A percentile compares a stretch with the other conserved stretches of the same genome.
Conservation (phyloP, 805 yeast species). For the Ogataea allantospora region DNA sequence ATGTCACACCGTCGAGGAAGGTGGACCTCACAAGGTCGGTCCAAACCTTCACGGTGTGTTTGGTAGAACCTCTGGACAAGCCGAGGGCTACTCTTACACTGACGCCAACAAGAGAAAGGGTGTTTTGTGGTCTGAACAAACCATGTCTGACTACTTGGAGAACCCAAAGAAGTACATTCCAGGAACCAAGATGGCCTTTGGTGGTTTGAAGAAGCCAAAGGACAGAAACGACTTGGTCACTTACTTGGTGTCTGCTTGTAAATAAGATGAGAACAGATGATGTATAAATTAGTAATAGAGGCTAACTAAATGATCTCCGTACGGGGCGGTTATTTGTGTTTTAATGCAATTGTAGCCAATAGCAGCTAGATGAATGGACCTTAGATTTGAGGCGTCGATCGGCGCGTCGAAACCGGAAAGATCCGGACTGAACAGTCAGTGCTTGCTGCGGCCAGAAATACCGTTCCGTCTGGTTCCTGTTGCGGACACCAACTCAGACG, state of each 20-base stretch:
- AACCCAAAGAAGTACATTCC: slow-evolving; percentile 99
- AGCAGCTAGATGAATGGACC: slow-evolving; percentile 1
- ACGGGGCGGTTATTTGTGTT: background rate
- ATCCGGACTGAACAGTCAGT: slow-evolving; percentile 61
- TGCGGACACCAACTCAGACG: slow-evolving; percentile 51
- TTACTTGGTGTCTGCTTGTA: slow-evolving; percentile 62
- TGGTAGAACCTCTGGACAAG: slow-evolving; percentile 89
- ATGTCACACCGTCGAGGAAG: slow-evolving; percentile 95
- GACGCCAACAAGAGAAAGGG: slow-evolving; percentile 98
- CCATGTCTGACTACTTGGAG: slow-evolving; percentile 92
- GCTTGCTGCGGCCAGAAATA: slow-evolving; percentile 59
- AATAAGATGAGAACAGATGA: slow-evolving; percentile 32
- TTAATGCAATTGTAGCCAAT: slow-evolving; percentile 5
- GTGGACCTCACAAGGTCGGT: slow-evolving; percentile 98
- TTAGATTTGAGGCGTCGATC: slow-evolving; percentile 12
- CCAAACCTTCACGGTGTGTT: slow-evolving; percentile 96
- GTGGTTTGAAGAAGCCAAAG: slow-evolving; percentile 98
- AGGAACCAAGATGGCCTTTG: slow-evolving; percentile 99
- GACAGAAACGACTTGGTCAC: slow-evolving; percentile 97
- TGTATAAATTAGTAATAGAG: slow-evolving; percentile 11
- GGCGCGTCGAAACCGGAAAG: slow-evolving; percentile 14
- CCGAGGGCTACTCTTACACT: slow-evolving; percentile 92
- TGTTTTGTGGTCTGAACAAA: slow-evolving; percentile 81
- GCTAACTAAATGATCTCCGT: background rate
- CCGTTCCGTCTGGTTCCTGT: slow-evolving; percentile 18